Evolutionary conservation across 192 early-diverging fungal species (phyloP).

Genomic region (Coemansia guatemalensis): DNA sequence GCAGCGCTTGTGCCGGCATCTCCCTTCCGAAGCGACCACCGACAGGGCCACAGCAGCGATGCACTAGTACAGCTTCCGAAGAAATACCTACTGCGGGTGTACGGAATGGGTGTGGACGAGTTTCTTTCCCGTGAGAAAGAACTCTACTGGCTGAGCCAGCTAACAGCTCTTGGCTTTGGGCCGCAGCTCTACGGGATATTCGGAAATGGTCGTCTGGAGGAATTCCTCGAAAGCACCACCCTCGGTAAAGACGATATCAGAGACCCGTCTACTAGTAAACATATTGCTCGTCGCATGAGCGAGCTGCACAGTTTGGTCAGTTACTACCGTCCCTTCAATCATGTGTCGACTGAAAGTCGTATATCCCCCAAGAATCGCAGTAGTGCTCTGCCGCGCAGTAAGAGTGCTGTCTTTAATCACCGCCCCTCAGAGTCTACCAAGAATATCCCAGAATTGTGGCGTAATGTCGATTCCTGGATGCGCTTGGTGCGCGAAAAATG

Average conservation of each 20-base stretch:
- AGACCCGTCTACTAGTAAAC: conserved; percentile 58
- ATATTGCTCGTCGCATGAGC: conserved; percentile 72
- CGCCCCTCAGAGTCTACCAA: background rate
- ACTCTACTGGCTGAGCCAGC: conserved; percentile 70
- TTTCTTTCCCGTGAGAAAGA: conserved; percentile 79
- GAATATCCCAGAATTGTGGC: conserved; percentile 64
- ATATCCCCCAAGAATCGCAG: too few species aligned
- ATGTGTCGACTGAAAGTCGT: too few species aligned
- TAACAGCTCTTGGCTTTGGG: conserved; percentile 72
- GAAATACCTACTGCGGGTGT: conserved; percentile 69
- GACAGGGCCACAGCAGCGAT: background rate
- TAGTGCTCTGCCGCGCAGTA: too few species aligned
- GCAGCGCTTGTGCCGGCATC: conserved; percentile 6
- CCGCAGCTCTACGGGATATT: conserved; percentile 74
- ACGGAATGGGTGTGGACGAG: conserved; percentile 78
- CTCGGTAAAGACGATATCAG: conserved; percentile 70
- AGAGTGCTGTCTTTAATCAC: conserved; percentile 1
- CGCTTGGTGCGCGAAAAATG: conserved; percentile 34
- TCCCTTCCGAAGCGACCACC: conserved; percentile 7
- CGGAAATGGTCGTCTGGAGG: conserved; percentile 82
- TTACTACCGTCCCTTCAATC: conserved; percentile 56
- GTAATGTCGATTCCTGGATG: conserved; percentile 67
- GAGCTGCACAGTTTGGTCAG: conserved; percentile 72
- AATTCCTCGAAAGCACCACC: conserved; percentile 75
- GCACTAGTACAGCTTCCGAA: conserved; percentile 9